These are phyloP conservation scores for Cytospora piceae DNA, from an alignment of 2,329 filamentous ascomycete genomes.

Conservation along the genomic window DNA sequence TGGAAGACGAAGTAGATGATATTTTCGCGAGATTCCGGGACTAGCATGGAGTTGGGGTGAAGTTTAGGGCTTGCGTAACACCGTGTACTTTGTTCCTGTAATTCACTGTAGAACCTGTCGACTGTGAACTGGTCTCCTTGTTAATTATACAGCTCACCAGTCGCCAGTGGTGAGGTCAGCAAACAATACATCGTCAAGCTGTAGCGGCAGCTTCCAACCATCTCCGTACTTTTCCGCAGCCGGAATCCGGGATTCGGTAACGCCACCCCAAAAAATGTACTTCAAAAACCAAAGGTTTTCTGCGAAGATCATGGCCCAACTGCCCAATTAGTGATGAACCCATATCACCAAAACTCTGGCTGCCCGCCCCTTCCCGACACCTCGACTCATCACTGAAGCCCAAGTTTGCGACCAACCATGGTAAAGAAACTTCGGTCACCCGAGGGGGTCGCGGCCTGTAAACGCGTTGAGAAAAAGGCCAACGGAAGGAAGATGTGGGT, in stretches of 20 bases:
- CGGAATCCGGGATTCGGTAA: background rate
- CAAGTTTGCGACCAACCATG: conserved; percentile 25
- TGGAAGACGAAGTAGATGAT: conserved; percentile 48
- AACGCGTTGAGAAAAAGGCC: conserved; percentile 20
- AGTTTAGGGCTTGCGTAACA: background rate
- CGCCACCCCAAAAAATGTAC: background rate
- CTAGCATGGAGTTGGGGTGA: conserved; percentile 15
- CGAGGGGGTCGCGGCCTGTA: conserved; percentile 13
- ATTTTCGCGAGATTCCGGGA: background rate
- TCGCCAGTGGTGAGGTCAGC: background rate
- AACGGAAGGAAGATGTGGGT: conserved; percentile 9
- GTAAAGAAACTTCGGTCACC: conserved; percentile 22
- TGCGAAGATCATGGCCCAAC: conserved; percentile 3
- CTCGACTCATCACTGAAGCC: conserved; percentile 11
- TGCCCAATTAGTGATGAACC: background rate
- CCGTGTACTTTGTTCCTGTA: background rate
- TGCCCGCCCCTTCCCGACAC: background rate
- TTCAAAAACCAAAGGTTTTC: background rate
- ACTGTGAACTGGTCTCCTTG: background rate
- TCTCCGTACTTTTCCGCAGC: background rate
- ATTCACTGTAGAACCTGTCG: background rate
- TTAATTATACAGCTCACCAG: background rate
- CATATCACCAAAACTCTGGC: background rate
- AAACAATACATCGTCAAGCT: background rate
- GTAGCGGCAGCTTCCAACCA: background rate